Conservation (phyloP, 2,329 filamentous ascomycete genomes). For the Penicillium sclerotiorum region DNA sequence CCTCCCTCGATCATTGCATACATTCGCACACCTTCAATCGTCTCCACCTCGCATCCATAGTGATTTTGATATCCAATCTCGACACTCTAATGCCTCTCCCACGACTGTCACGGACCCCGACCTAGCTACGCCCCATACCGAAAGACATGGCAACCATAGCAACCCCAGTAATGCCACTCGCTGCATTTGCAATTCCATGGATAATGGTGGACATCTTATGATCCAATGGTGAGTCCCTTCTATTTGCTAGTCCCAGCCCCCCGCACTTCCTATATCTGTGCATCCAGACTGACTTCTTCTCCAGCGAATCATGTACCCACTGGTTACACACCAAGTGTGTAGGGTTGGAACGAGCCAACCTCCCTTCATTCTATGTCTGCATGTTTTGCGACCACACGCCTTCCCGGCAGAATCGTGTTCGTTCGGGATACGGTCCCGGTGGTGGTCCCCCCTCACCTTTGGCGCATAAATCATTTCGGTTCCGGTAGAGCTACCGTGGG, state of each 20-base stretch:
- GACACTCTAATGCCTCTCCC: constrained; percentile 50
- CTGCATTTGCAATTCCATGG: constrained; percentile 60
- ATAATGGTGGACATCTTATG: constrained; percentile 59
- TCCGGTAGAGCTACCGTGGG: constrained; percentile 29
- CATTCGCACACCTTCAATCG: constrained; percentile 43
- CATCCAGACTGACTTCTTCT: not conserved
- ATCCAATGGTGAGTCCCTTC: constrained; percentile 58
- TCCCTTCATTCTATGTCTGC: constrained; percentile 54
- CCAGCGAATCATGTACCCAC: constrained; percentile 63
- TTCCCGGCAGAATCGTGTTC: constrained; percentile 39
- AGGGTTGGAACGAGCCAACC: constrained; percentile 53
- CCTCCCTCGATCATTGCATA: constrained; percentile 34
- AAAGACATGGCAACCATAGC: constrained; percentile 46
- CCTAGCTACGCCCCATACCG: constrained; percentile 56
- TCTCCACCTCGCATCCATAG: constrained; percentile 45
- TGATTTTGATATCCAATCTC: constrained; percentile 40
- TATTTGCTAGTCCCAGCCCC: no score
- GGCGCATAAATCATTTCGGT: constrained; percentile 46
- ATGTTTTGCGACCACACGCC: constrained; percentile 53
- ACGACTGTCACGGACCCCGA: constrained; percentile 55
- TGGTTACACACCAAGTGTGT: constrained; percentile 64
- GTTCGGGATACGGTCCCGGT: constrained; percentile 35
- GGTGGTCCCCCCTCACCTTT: constrained; percentile 43
- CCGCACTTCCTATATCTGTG: not conserved
- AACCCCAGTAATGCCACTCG: constrained; percentile 57